Percentiles rank a stretch among this genome's conserved stretches.
Conservation (phyloP, 305 asterid species). For the Solanum hybrid region DNA sequence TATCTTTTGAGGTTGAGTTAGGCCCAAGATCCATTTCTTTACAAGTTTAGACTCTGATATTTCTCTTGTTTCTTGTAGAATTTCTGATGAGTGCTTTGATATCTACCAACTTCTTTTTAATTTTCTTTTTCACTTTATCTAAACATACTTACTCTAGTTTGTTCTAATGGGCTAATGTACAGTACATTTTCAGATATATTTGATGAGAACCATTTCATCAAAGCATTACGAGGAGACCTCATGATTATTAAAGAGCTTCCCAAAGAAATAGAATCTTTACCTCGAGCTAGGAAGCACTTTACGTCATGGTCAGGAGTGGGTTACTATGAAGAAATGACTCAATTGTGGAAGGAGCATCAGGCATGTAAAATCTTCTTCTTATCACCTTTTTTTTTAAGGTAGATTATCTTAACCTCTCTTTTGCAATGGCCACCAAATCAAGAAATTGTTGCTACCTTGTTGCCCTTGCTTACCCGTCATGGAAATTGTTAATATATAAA, state of each 20-base stretch:
- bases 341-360: conserved; percentile 78
- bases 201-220: conserved; percentile 73
- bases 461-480: background rate
- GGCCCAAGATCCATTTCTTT: background rate
- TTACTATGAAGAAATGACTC: conserved; percentile 70
- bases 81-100: background rate
- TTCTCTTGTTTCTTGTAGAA: background rate
- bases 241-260: conserved; percentile 79
- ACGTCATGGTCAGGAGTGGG: conserved; percentile 75
- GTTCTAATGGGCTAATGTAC: conserved; percentile 29
- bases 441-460: background rate
- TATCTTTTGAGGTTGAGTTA: background rate
- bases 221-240: conserved; percentile 54
- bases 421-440: background rate
- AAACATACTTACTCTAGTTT: conserved; percentile 3
- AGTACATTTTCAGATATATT: conserved; percentile 86
- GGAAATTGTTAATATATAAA: background rate
- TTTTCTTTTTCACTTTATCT: background rate
- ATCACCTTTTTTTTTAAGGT: background rate
- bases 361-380: conserved; percentile 24
- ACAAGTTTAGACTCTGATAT: background rate
- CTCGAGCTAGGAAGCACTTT: conserved; percentile 93
- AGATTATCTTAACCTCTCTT: background rate
- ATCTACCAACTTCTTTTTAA: background rate
- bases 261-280: conserved; percentile 60